Evolutionary conservation across 495 filamentous ascomycete genomes (phyloP), one percentile per base, ranked within the genome.

Genomic region (Aspergillus egyptiacus): DNA sequence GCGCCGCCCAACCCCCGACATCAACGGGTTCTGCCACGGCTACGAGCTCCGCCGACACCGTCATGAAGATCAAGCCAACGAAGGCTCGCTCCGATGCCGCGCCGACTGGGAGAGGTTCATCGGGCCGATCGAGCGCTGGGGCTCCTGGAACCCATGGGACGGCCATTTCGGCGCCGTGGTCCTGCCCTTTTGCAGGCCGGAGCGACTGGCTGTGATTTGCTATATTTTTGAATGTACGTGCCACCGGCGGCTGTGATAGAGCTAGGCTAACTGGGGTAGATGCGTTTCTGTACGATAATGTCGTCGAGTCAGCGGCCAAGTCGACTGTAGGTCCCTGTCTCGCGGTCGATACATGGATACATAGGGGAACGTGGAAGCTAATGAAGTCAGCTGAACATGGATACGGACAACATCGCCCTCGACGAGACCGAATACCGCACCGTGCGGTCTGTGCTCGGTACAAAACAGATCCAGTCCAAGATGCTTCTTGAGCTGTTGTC

Each of bases 201-300:
- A 62, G 22, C 37, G 59, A 15, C 31, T 62, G 11, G 47, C 42
- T 1, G 36, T 62, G 4, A 40, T 58, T 3, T 54, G 30, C 17
- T 58, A 58, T 49, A 52, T 58, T 17, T 56, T 62, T 15, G 59
- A 58, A 41, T 61, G 59, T 61, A 47, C 25, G 54, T 24, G n/a
- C n/a, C n/a, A n/a, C n/a, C n/a, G n/a, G n/a, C n/a, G n/a, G n/a
- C 19, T 28, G 24, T 8, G 9, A 30, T 20, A 18, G 23, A 4
- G 44, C 24, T 17, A 20, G 13, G n/a, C 42, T 47, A 34, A 54
- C 28, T 11, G 1, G 19, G 15, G 14, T 20, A 60, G 57, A 54
- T 31, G 57, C 53, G 0, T 58, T 58, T 37, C 11, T 61, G 37
- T 61, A 61, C 39, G 59, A 61, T 45, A 61, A 56, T 49, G 59